These are phyloP conservation scores for Candida pini DNA, from an alignment of 805 yeast genomes.

Conservation along the genomic window DNA sequence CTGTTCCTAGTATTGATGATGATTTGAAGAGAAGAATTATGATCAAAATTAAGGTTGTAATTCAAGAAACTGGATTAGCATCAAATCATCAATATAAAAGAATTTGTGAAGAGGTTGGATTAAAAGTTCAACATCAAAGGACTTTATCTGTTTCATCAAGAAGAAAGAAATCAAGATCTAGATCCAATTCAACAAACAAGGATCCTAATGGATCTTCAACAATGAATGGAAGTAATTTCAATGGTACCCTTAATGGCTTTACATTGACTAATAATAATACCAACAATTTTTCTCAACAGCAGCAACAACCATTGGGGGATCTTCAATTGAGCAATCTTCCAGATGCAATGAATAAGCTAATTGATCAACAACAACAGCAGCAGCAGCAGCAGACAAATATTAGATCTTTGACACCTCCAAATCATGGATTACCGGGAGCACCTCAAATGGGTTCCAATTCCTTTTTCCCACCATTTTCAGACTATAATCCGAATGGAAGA, in stretches of 20 bases:
- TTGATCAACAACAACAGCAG: constrained; percentile 6
- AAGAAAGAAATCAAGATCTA: constrained; percentile 23
- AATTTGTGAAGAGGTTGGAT: constrained; percentile 87
- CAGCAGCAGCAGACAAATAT: constrained; percentile 4
- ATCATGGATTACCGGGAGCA: not conserved
- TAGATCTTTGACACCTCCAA: not conserved
- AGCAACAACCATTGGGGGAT: not conserved
- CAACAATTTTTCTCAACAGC: no score
- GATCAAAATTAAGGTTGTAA: constrained; percentile 54
- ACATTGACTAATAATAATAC: not conserved
- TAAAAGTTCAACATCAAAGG: constrained; percentile 30
- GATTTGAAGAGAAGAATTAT: constrained; percentile 53
- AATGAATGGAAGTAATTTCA: constrained; percentile 4
- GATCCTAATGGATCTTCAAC: constrained; percentile 3
- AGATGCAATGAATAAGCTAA: not conserved
- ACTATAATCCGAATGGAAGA: not conserved
- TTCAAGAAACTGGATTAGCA: constrained; percentile 52
- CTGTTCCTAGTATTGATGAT: constrained; percentile 61
- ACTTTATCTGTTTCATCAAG: constrained; percentile 16
- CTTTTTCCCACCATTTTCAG: constrained; percentile 5
- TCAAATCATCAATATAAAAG: constrained; percentile 72
- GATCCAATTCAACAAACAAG: constrained; percentile 22
- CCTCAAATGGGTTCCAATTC: constrained; percentile 7
- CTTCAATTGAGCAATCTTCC: not conserved
- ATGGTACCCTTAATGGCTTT: constrained; percentile 2